Base-by-base conservation (phyloP, 345 rosid genomes). In the Pistacia atlantica region DNA sequence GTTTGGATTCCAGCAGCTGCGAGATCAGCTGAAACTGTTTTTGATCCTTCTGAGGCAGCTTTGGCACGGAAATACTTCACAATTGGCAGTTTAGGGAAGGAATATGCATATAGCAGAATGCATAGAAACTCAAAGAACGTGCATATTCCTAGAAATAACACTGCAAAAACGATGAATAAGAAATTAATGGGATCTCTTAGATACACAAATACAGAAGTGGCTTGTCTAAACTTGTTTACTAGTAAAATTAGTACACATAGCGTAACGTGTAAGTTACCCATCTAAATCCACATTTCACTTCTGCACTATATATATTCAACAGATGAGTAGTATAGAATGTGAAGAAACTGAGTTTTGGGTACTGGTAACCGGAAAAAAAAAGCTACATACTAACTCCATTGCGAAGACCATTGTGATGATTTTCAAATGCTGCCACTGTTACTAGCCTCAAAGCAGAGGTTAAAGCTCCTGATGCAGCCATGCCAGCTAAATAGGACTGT, bases 21-120 rank as follows among this genome's bases (percentile, higher is more conserved):
- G 75, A 96, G 95, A 77, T 92, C 98, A 71, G 93, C 92, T 67
- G 74, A 46, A 66, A 96, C 97, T 59, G 94, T 96, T 78, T 83
- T 91, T 4, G 97, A 90, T 80, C 99, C 99, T 90, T 96, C 98
- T 2, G 77, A 85, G 22, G 97, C 91, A 0, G 98, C 98, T 85
- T 92, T 96, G 0, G 91, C 13, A 25, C 95, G 89, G 77, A 89
- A 96, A 82, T 96, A 88, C 77, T 91, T 93, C 69, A 93, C 95
- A 1, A 93, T 83, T 1, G 98, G 92, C 17, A 93, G 83, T 65
- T 92, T 93, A 0, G 95, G 97, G 71, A 96, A 91, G 78, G 79
- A 79, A 65, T 64, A 83, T 0, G 97, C 86, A 66, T 93, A 96
- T 17, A 96, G 76, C 14, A 96, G 20, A 48, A 88, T 78, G 17